phyloP scores from a whole-genome alignment of 768 basidiomycete genomes.

The Hemileccinum rubropunctum region DNA sequence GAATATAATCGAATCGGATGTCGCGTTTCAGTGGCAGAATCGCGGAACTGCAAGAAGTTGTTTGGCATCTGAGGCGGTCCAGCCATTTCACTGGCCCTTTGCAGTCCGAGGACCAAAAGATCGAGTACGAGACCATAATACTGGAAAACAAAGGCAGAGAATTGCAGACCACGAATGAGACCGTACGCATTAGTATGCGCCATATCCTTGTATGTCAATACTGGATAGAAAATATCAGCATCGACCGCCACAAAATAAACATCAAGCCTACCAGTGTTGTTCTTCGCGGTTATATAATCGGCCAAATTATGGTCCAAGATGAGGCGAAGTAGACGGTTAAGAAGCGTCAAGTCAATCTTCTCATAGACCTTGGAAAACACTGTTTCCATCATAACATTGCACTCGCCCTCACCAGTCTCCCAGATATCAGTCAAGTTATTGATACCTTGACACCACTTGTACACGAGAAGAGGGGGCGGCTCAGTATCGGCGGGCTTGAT shows the following conservation, averaged over 20 bases:
- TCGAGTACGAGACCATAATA: constrained; percentile 96
- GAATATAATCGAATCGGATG: constrained; percentile 99
- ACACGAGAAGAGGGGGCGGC: constrained; percentile 93
- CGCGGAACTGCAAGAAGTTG: constrained; percentile 96
- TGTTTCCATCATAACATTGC: constrained; percentile 98
- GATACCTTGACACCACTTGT: constrained; percentile 99
- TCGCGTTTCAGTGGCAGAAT: constrained; percentile 90
- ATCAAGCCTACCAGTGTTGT: constrained; percentile 68
- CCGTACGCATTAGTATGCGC: constrained; percentile 97
- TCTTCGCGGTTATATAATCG: constrained; percentile 99
- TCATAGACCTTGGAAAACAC: constrained; percentile 97
- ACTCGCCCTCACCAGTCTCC: constrained; percentile 98
- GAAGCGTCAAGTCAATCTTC: constrained; percentile 94
- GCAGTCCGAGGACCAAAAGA: constrained; percentile 92
- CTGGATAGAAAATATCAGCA: constrained; percentile 25
- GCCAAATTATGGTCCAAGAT: constrained; percentile 99
- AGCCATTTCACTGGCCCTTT: constrained; percentile 98
- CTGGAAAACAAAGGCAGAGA: constrained; percentile 99
- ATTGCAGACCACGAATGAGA: constrained; percentile 95
- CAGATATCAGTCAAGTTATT: constrained; percentile 98
- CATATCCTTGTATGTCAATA: constrained; percentile 96
- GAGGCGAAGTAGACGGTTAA: constrained; percentile 92
- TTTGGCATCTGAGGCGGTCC: constrained; percentile 97
- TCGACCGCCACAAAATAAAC: neutral
- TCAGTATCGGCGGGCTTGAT: constrained; percentile 98